Evolutionary conservation across 78 protist species (phyloP).

Genomic region (Dictyostelium purpureum): DNA sequence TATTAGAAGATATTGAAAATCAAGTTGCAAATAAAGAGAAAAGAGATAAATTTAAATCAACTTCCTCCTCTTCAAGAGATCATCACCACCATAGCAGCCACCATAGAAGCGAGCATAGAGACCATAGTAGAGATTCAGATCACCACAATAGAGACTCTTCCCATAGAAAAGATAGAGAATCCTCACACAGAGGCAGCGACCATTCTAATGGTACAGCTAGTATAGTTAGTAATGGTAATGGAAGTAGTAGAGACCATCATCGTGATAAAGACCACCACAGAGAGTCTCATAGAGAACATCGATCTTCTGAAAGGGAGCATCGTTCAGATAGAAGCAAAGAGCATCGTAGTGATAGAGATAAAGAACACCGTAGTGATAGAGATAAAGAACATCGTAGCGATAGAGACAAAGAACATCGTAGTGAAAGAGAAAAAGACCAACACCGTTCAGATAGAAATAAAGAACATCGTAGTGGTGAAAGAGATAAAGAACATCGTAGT

Average conservation of each 20-base stretch:
- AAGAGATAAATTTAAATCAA: too few species aligned
- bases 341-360: not conserved
- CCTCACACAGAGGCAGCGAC: not conserved
- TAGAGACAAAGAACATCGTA: constrained; percentile 4
- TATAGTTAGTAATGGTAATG: not conserved
- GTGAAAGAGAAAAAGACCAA: not conserved
- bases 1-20: constrained; percentile 7
- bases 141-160: not conserved
- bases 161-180: not conserved
- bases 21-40: not conserved
- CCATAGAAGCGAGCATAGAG: not conserved
- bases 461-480: not conserved
- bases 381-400: not conserved
- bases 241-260: not conserved
- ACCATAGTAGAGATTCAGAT: not conserved
- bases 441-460: not conserved
- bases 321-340: not conserved
- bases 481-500: not conserved
- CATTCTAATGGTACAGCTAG: not conserved
- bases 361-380: not conserved
- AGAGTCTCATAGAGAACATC: not conserved
- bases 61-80: not conserved
- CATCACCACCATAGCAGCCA: not conserved
- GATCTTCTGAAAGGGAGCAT: not conserved
- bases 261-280: not conserved